A percentile compares a stretch with the other conserved stretches of the same genome.
phyloP scores from a whole-genome alignment of 2,329 filamentous ascomycete species.

The Claviceps arundinis region DNA sequence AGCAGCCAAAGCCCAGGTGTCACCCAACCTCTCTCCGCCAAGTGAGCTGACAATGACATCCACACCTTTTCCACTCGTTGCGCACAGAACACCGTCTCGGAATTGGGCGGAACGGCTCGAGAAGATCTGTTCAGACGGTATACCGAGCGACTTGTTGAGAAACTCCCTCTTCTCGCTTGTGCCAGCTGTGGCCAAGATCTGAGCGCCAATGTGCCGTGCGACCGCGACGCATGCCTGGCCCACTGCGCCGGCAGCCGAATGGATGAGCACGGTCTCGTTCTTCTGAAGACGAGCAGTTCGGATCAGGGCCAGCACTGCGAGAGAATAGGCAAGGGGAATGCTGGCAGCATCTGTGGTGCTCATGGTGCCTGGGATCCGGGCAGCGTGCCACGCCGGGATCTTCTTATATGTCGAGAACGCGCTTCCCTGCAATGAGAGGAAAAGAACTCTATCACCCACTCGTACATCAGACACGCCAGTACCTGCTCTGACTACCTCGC shows the following conservation, averaged over 20 bases:
- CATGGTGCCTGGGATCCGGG: slow-evolving; percentile 3
- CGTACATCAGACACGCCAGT: slow-evolving; percentile 6
- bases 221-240: slow-evolving; percentile 9
- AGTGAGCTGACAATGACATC: slow-evolving; percentile 8
- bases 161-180: slow-evolving; percentile 16
- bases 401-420: slow-evolving; percentile 9
- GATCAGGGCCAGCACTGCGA: slow-evolving; percentile 4
- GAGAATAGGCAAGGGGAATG: slow-evolving; percentile 8
- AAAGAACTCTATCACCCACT: slow-evolving; percentile 11
- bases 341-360: slow-evolving; percentile 17
- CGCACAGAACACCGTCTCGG: slow-evolving; percentile 9
- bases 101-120: slow-evolving; percentile 14
- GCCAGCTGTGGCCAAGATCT: slow-evolving; percentile 18
- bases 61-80: slow-evolving; percentile 8
- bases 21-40: slow-evolving; percentile 8
- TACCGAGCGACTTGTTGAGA: slow-evolving; percentile 12
- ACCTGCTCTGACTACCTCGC: slow-evolving; percentile 11
- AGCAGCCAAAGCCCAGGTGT: slow-evolving; percentile 17
- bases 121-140: slow-evolving; percentile 17
- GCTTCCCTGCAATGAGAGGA: slow-evolving; percentile 5
- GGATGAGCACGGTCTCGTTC: slow-evolving; percentile 20
- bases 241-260: slow-evolving; percentile 13
- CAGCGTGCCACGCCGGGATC: slow-evolving; percentile 8
- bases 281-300: slow-evolving; percentile 15
- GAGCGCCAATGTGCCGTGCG: slow-evolving; percentile 7